phyloP scores from a whole-genome alignment of 192 early-diverging fungal genomes.

The Pilobolus umbonatus region DNA sequence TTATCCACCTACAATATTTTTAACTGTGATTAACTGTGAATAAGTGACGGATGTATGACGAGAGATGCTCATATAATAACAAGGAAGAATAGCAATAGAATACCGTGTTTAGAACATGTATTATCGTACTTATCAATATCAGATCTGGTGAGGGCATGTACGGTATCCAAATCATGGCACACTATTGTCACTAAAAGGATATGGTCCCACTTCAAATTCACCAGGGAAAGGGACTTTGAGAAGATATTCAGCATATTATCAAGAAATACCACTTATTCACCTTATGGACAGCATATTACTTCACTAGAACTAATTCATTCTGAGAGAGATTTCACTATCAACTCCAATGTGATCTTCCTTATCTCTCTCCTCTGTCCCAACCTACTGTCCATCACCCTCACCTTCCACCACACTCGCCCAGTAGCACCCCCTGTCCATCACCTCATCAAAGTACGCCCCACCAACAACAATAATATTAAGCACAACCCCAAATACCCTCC shows the following conservation, averaged over 20 bases:
- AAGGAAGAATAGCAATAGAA: background rate
- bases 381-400: constrained; percentile 23
- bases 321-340: constrained; percentile 25
- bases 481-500: background rate
- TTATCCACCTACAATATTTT: no score
- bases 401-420: constrained; percentile 17
- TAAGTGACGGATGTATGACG: no score
- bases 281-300: constrained; percentile 18
- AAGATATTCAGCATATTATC: constrained; percentile 25
- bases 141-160: constrained; percentile 1
- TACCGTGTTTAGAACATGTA: constrained; percentile 10
- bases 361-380: constrained; percentile 19
- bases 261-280: constrained; percentile 10
- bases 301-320: constrained; percentile 25
- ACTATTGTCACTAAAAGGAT: constrained; percentile 11
- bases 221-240: constrained; percentile 26
- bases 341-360: constrained; percentile 21
- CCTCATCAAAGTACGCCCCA: background rate
- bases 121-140: constrained; percentile 6
- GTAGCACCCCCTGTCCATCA: constrained; percentile 9
- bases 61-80: constrained; percentile 18
- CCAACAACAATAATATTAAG: background rate
- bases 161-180: constrained; percentile 23
- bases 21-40: no score
- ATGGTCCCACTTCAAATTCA: constrained; percentile 28